A percentile compares a stretch with the other conserved stretches of the same genome.
Evolutionary conservation across 495 filamentous ascomycete species (phyloP).

Genomic region (Penicillium samsonianum): DNA sequence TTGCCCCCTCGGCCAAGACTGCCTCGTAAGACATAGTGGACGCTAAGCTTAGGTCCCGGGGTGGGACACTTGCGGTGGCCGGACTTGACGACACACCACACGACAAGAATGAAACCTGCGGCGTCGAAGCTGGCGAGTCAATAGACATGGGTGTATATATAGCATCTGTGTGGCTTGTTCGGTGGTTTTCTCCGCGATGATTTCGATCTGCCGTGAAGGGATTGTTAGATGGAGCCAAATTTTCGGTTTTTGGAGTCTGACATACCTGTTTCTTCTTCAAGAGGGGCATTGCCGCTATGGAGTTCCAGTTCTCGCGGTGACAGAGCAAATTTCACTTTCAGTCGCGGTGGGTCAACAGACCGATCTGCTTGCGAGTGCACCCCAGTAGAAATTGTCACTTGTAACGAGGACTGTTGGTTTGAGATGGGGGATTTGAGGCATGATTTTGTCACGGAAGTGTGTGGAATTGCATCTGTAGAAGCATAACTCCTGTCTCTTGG

Average conservation of each 20-base stretch:
- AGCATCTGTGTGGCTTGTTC: constrained; percentile 6
- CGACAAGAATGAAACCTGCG: constrained; percentile 15
- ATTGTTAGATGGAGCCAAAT: constrained; percentile 7
- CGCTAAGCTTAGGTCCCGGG: constrained; percentile 26
- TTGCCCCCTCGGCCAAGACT: constrained; percentile 17
- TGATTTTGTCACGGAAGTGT: background rate
- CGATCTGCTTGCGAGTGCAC: background rate
- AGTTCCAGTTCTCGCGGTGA: constrained; percentile 11
- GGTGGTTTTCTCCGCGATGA: constrained; percentile 16
- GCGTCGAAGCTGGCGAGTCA: constrained; percentile 18
- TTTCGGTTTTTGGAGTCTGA: constrained; percentile 4
- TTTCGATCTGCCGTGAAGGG: background rate
- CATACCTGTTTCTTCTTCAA: constrained; percentile 18
- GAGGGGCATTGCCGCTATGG: constrained; percentile 2
- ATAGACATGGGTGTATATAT: constrained; percentile 7
- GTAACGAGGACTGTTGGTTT: constrained; percentile 1
- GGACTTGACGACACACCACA: constrained; percentile 21
- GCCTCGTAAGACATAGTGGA: constrained; percentile 28
- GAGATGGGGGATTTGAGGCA: constrained; percentile 1
- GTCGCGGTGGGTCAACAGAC: constrained; percentile 7
- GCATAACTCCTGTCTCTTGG: background rate
- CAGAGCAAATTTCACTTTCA: constrained; percentile 8
- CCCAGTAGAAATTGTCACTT: background rate
- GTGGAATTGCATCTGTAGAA: background rate
- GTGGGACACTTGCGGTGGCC: constrained; percentile 19